Evolutionary conservation across 495 filamentous ascomycete genomes (phyloP).

Genomic region (Penicillium flavigenum): DNA sequence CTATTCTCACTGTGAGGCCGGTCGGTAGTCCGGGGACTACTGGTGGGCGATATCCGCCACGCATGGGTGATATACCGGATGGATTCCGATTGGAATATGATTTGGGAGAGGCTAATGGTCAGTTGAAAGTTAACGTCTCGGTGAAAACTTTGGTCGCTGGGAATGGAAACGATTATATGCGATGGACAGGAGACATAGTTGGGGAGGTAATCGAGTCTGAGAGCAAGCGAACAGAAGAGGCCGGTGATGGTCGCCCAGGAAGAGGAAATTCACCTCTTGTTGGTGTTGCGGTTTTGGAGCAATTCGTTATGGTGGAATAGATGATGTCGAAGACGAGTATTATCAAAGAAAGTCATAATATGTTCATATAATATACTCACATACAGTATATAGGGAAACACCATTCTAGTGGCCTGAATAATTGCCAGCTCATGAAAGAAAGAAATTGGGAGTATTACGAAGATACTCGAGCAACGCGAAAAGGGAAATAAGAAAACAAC

Average conservation of each 20-base stretch:
- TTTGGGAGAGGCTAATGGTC: constrained; percentile 5
- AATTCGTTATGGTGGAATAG: constrained; percentile 22
- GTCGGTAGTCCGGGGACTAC: constrained; percentile 14
- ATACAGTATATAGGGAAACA: not conserved
- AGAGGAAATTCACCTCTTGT: not conserved
- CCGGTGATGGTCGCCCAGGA: not conserved
- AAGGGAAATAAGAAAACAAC: constrained; percentile 3
- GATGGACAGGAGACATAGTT: constrained; percentile 28
- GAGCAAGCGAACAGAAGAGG: not conserved
- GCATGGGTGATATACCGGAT: constrained; percentile 19
- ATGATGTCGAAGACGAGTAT: constrained; percentile 11
- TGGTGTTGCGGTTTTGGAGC: constrained; percentile 27
- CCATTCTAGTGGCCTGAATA: not conserved
- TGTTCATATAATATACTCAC: not conserved
- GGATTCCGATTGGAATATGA: constrained; percentile 22
- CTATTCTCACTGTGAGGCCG: constrained; percentile 19
- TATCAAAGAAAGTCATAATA: constrained; percentile 15
- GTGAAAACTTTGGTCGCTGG: constrained; percentile 15
- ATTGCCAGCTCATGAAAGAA: not conserved
- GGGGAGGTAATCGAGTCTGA: constrained; percentile 20
- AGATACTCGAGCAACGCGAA: not conserved
- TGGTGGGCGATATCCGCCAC: constrained; percentile 24
- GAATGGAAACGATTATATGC: constrained; percentile 25
- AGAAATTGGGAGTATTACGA: not conserved
- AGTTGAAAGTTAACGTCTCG: constrained; percentile 25